These are phyloP conservation scores for Malus hybrid DNA, from an alignment of 331 rosid species.

Conservation along the genomic window DNA sequence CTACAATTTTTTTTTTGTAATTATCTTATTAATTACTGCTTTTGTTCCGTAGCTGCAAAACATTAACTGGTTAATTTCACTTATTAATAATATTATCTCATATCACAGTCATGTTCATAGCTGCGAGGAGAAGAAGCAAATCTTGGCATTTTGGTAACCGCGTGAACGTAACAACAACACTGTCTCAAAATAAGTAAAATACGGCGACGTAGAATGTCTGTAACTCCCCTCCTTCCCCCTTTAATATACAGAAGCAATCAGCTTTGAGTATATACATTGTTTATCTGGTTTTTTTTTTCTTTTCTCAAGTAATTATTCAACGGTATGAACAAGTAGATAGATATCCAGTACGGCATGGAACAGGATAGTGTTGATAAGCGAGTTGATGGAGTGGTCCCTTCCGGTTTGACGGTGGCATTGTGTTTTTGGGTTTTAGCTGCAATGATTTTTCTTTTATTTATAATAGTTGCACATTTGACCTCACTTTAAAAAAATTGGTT, in stretches of 20 bases:
- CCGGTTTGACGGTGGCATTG: neutral
- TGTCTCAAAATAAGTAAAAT: neutral
- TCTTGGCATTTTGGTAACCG: constrained; percentile 15
- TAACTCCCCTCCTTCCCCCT: neutral
- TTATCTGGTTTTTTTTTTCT: neutral
- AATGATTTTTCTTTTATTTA: too few relatives aligned
- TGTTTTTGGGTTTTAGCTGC: too few relatives aligned
- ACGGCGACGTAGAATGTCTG: constrained; percentile 20
- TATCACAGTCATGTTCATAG: too few relatives aligned
- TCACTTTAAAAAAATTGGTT: too few relatives aligned
- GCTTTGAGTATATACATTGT: neutral
- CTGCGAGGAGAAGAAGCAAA: neutral
- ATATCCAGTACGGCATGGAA: neutral
- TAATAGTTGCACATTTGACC: too few relatives aligned
- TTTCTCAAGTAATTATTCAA: neutral
- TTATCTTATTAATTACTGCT: neutral
- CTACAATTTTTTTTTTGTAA: neutral
- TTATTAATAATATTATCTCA: too few relatives aligned
- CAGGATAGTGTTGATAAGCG: neutral
- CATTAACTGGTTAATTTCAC: neutral
- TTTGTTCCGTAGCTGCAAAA: neutral
- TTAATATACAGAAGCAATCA: neutral
- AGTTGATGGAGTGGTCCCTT: neutral
- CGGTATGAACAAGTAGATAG: constrained; percentile 4
- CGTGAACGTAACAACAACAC: constrained; percentile 17